phyloP scores from a whole-genome alignment of 2,329 filamentous ascomycete genomes.

The Zymoseptoria ardabiliae region DNA sequence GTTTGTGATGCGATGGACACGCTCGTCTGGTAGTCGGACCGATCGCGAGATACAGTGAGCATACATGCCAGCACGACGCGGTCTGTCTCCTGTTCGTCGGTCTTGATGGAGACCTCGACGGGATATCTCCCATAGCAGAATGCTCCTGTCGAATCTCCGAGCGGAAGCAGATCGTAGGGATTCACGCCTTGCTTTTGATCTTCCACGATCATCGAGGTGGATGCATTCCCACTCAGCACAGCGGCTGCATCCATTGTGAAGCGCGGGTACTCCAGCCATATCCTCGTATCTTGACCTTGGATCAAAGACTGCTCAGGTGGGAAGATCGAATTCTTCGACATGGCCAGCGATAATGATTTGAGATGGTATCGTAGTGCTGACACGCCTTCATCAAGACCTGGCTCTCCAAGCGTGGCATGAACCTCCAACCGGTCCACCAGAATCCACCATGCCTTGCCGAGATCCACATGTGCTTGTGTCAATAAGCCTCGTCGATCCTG shows the following conservation, averaged over 20 bases:
- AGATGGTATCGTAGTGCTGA: conserved; percentile 35
- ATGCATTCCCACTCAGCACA: conserved; percentile 54
- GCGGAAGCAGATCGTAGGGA: conserved; percentile 62
- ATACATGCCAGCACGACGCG: conserved; percentile 65
- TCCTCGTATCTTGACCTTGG: conserved; percentile 69
- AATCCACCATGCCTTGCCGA: conserved; percentile 86
- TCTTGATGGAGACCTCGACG: conserved; percentile 67
- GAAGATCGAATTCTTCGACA: conserved; percentile 72
- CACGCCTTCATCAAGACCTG: conserved; percentile 8
- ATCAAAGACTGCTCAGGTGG: conserved; percentile 59
- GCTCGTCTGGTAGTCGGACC: conserved; percentile 61
- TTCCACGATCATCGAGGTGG: conserved; percentile 15
- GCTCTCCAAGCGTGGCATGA: conserved; percentile 11
- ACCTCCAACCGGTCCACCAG: conserved; percentile 34
- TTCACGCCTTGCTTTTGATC: conserved; percentile 3
- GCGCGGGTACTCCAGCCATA: conserved; percentile 73
- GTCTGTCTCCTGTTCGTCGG: conserved; percentile 61
- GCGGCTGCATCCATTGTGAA: conserved; percentile 65
- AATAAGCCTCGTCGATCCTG: conserved; percentile 47
- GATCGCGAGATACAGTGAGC: conserved; percentile 65
- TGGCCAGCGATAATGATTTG: conserved; percentile 68
- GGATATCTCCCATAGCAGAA: conserved; percentile 77
- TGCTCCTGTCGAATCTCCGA: conserved; percentile 64
- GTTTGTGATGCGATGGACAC: conserved; percentile 74
- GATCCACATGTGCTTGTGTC: conserved; percentile 75